Base-by-base conservation (phyloP, 306 rosid species). In the Pyrus betulifolia region DNA sequence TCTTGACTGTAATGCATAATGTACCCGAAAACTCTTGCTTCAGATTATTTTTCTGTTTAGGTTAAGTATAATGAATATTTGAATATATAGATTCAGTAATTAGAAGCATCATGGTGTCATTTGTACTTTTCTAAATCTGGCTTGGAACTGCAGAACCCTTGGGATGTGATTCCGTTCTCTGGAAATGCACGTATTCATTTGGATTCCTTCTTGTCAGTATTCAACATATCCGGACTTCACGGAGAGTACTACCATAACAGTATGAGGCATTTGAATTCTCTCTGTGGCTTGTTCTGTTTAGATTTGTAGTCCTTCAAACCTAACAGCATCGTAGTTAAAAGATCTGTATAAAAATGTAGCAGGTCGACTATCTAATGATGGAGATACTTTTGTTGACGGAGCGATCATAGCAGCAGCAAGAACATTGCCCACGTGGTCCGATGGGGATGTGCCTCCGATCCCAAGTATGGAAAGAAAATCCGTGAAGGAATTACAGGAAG, bases 321-420 rank as follows among this genome's bases (percentile, higher is more conserved):
- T 17, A 63, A 67, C 35, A 62, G 38, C 78, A 66, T 72, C 67
- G 31, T 71, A 61, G 58, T 42, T 66, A 38, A 82, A 71, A 31
- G 45, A 61, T 31, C 49, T 49, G 44, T 33, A 67, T 69, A 70
- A 69, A 69, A 67, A 28, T 76, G 27, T 86, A 59, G 83, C 96
- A 94, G 98, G 79, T 69, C 69, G 69, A 65, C 82, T 94, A 61
- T 84, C 95, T 17, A 80, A 74, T 2, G 40, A 55, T 2, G 86
- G 91, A 42, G 93, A 92, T 80, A 87, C 88, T 46, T 92, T 92
- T 80, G 91, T 94, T 22, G 96, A 94, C 7, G 96, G 98, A 80
- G 95, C 97, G 13, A 89, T 94, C 79, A 82, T 94, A 64, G 98
- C 95, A 45, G 94, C 96, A 3, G 96, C 93, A 74, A 88, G 98